These are phyloP conservation scores for Neurospora sp. DNA, from an alignment of 495 filamentous ascomycete genomes.

Conservation along the genomic window DNA sequence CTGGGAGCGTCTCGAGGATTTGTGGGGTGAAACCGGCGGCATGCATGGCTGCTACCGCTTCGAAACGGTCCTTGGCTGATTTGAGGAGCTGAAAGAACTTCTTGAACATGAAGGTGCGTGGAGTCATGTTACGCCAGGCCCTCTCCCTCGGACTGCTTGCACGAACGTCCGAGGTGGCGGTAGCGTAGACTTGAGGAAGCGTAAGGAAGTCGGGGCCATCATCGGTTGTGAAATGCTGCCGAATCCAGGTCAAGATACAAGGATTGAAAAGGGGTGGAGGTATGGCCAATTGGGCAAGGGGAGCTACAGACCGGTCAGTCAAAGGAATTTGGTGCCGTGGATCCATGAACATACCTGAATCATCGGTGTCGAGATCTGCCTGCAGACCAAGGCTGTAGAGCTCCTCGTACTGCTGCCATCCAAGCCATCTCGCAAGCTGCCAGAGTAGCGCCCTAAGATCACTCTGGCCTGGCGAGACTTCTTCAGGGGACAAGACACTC, in stretches of 20 bases:
- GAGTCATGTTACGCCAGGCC: constrained; percentile 27
- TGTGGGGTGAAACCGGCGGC: constrained; percentile 44
- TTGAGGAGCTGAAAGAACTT: constrained; percentile 40
- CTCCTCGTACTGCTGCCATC: constrained; percentile 63
- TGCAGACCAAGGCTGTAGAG: constrained; percentile 65
- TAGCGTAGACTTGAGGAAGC: constrained; percentile 42
- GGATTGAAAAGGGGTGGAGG: constrained; percentile 48
- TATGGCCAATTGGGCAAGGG: constrained; percentile 30
- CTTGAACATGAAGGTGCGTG: constrained; percentile 57
- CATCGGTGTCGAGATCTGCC: constrained; percentile 20
- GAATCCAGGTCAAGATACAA: constrained; percentile 56
- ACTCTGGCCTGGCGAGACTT: constrained; percentile 38
- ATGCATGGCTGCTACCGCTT: constrained; percentile 53
- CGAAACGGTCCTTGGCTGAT: constrained; percentile 27
- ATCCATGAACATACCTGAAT: constrained; percentile 16
- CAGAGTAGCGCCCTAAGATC: constrained; percentile 62
- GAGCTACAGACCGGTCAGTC: background rate
- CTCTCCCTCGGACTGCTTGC: constrained; percentile 4
- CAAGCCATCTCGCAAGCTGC: constrained; percentile 77
- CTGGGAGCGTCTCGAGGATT: constrained; percentile 72
- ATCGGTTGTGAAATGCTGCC: constrained; percentile 48
- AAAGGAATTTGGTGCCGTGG: background rate
- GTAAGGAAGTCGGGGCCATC: constrained; percentile 44
- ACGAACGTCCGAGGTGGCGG: background rate
- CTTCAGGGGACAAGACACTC: constrained; percentile 50